Conservation (phyloP, 2,329 filamentous ascomycete genomes). For the Colletotrichum lindemuthianum region DNA sequence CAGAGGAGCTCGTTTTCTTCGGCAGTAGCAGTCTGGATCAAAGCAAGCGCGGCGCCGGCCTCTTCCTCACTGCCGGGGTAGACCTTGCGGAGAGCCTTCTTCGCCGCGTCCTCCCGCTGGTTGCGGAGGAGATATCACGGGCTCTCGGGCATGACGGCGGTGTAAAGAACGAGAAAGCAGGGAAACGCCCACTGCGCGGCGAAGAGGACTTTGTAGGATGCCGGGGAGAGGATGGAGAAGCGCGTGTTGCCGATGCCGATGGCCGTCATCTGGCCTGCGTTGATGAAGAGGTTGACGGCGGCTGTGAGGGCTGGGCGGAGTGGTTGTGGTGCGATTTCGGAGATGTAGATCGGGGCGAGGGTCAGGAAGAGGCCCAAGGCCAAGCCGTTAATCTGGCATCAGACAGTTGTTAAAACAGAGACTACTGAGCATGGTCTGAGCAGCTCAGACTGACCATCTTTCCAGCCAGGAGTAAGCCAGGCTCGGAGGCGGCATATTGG, state of each 20-base stretch:
- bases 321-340: not conserved
- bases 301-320: not conserved
- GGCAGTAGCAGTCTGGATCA: not conserved
- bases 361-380: not conserved
- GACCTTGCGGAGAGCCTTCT: not conserved
- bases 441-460: not conserved
- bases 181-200: conserved; percentile 2
- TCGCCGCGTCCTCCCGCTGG: not conserved
- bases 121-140: not conserved
- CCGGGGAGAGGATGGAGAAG: not conserved
- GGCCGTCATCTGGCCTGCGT: not conserved
- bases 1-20: not conserved
- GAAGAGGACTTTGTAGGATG: not conserved
- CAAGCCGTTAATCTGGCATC: not conserved
- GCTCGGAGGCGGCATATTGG: not conserved
- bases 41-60: not conserved
- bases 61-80: not conserved
- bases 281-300: conserved; percentile 1
- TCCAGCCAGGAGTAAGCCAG: not conserved
- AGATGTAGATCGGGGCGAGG: conserved; percentile 1
- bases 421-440: too few relatives aligned
- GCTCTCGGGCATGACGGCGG: not conserved
- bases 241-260: not conserved
- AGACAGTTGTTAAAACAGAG: too few relatives aligned
- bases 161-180: not conserved